Percentiles rank a stretch among this genome's conserved stretches.
Conservation (phyloP, 768 basidiomycete genomes). For the Mrakia gelida region DNA sequence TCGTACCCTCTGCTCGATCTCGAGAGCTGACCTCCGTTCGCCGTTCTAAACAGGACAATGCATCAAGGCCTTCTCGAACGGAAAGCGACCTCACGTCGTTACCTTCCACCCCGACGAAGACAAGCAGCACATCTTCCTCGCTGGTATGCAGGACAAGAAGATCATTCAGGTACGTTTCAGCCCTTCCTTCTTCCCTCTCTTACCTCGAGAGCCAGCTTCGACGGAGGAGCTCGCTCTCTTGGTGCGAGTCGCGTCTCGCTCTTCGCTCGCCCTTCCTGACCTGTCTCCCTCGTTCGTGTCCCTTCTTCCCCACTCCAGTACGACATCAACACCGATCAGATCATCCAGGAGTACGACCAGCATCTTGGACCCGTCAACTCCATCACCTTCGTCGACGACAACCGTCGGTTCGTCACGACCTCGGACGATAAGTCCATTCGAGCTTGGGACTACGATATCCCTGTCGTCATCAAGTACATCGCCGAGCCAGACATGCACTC, state of each 20-base stretch:
- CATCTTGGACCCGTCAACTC: constrained; percentile 97
- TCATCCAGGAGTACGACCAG: constrained; percentile 97
- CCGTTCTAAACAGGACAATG: constrained; percentile 62
- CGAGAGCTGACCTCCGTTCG: not conserved
- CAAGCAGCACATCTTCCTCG: constrained; percentile 92
- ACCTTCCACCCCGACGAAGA: constrained; percentile 94
- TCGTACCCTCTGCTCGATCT: not conserved
- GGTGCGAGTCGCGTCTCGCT: too few relatives aligned
- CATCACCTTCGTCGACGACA: constrained; percentile 98
- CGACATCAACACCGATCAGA: constrained; percentile 90
- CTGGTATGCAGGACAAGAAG: constrained; percentile 99
- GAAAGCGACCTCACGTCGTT: constrained; percentile 93
- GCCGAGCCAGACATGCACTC: constrained; percentile 99
- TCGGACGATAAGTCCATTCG: constrained; percentile 99
- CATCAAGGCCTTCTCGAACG: constrained; percentile 91
- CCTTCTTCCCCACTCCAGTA: constrained; percentile 55
- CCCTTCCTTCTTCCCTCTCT: not conserved
- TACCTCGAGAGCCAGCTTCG: too few relatives aligned
- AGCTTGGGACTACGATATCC: constrained; percentile 99
- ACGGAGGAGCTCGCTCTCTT: not conserved
- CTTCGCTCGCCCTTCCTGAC: not conserved
- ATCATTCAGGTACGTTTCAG: constrained; percentile 75
- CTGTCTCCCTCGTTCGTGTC: not conserved
- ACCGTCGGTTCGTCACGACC: constrained; percentile 92
- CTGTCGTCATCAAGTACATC: constrained; percentile 98